Evolutionary conservation across 768 basidiomycete genomes (phyloP), one percentile per base, ranked within the genome.

Genomic region (button mushroom (Agaricus bisporus)): DNA sequence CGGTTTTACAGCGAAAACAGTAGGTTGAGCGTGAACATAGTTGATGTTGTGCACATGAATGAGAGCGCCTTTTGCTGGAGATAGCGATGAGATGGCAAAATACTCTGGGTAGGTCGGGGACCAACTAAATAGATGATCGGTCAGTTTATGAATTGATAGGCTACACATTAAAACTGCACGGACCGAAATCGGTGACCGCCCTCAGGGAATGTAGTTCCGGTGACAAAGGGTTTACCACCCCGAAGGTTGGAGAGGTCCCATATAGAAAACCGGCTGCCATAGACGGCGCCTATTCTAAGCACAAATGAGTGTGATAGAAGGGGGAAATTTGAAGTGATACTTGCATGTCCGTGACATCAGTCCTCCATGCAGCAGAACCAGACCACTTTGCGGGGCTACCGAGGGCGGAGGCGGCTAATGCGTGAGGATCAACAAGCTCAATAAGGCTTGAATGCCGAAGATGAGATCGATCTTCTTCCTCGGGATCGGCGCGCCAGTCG

Each of bases 401-500:
- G 49, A 76, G 70, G 35, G 73, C 68, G 3, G 78, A 70, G 41
- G 79, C 75, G 6, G 82, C 74, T 41, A 91, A 64, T 8, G 82
- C 77, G 48, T 76, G 71, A 14, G 90, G 87, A 51, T 91, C 88
- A 14, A 83, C 70, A 2, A 92, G 80, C 64, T 92, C 89, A 17
- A 88, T 61, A 42, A 89, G 67, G 62, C 77, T 83, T 10, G 76
- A 77, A 63, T 83, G 80, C 44, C 84, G 77, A 76, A 83, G 81
- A 50, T 69, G 75, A 43, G 73, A 77, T 51, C 74, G 73, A 51
- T 76, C 77, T 17, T 67, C 69, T 36, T 74, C 76, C 11, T 76
- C 75, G 1, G 83, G 84, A 61, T 90, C 86, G 5, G 83, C 78
- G 51, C 85, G 81, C 90, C 90, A 92, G 69, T 92, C 88, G n/a